Conservation (phyloP, 805 yeast species). For the Ogataea henricii region DNA sequence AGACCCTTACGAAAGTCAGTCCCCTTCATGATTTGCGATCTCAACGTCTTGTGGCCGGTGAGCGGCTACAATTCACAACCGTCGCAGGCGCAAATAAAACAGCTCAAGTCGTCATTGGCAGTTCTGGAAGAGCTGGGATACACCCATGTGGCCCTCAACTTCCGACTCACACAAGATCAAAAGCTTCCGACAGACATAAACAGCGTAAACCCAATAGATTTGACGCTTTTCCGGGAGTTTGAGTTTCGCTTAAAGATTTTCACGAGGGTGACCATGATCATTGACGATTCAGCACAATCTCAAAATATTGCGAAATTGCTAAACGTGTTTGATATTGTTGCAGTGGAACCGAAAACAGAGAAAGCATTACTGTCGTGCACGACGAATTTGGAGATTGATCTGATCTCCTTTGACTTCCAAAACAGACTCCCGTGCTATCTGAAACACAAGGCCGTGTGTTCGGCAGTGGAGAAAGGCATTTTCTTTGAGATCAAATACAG, state of each 20-base stretch:
- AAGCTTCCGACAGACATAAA: slow-evolving; percentile 52
- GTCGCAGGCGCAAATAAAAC: slow-evolving; percentile 42
- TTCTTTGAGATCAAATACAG: slow-evolving; percentile 77
- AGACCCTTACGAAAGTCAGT: background rate
- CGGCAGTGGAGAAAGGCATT: slow-evolving; percentile 81
- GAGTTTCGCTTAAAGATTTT: slow-evolving; percentile 47
- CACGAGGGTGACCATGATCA: slow-evolving; percentile 71
- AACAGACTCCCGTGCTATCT: slow-evolving; percentile 71
- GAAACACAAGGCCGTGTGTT: slow-evolving; percentile 80
- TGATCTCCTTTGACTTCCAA: slow-evolving; percentile 71
- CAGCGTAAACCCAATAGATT: slow-evolving; percentile 45
- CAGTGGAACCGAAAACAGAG: slow-evolving; percentile 80
- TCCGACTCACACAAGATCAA: slow-evolving; percentile 43
- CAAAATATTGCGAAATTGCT: slow-evolving; percentile 54
- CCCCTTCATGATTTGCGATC: slow-evolving; percentile 53
- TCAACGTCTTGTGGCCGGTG: slow-evolving; percentile 76
- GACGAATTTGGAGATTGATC: slow-evolving; percentile 75
- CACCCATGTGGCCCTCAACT: slow-evolving; percentile 75
- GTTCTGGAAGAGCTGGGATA: slow-evolving; percentile 67
- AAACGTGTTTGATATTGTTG: slow-evolving; percentile 69
- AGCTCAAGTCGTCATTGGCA: slow-evolving; percentile 50
- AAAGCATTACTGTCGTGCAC: slow-evolving; percentile 75
- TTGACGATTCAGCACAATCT: slow-evolving; percentile 77
- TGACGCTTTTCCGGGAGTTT: slow-evolving; percentile 37
- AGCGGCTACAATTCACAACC: slow-evolving; percentile 46